Conservation (phyloP, 1,139 yeast genomes). For the Trichomonascaceae sp. region DNA sequence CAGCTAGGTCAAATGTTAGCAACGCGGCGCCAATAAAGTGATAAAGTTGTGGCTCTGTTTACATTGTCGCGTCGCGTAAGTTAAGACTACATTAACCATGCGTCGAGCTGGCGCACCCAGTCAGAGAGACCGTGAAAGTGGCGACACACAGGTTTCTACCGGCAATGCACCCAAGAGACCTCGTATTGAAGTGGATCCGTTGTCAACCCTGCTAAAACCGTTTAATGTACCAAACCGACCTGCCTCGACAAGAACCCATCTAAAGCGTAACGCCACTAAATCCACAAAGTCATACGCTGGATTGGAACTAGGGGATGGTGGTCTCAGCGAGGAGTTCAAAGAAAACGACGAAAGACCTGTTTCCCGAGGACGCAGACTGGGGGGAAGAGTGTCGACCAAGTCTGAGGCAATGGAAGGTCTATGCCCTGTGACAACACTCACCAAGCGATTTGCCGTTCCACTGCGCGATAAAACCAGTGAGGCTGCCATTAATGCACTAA, state of each 20-base stretch:
- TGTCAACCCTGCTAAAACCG: constrained; percentile 15
- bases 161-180: neutral
- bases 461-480: constrained; percentile 21
- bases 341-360: constrained; percentile 6
- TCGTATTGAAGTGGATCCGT: constrained; percentile 7
- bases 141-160: too few relatives aligned
- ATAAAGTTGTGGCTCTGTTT: too few relatives aligned
- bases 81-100: too few relatives aligned
- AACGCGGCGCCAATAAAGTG: too few relatives aligned
- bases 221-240: constrained; percentile 15
- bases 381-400: constrained; percentile 10
- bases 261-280: constrained; percentile 8
- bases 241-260: constrained; percentile 5
- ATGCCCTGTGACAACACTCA: constrained; percentile 13
- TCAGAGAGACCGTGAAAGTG: too few relatives aligned
- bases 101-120: too few relatives aligned
- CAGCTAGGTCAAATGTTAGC: too few relatives aligned
- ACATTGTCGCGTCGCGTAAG: too few relatives aligned
- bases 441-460: constrained; percentile 28
- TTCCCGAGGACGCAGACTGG: constrained; percentile 4
- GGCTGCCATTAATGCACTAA: constrained; percentile 4
- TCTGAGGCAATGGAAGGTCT: constrained; percentile 8
- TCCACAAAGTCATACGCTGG: constrained; percentile 13
- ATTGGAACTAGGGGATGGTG: constrained; percentile 2
- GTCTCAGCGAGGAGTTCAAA: constrained; percentile 1